phyloP scores from a whole-genome alignment of 192 early-diverging fungal genomes.

The Lobosporangium transversale region DNA sequence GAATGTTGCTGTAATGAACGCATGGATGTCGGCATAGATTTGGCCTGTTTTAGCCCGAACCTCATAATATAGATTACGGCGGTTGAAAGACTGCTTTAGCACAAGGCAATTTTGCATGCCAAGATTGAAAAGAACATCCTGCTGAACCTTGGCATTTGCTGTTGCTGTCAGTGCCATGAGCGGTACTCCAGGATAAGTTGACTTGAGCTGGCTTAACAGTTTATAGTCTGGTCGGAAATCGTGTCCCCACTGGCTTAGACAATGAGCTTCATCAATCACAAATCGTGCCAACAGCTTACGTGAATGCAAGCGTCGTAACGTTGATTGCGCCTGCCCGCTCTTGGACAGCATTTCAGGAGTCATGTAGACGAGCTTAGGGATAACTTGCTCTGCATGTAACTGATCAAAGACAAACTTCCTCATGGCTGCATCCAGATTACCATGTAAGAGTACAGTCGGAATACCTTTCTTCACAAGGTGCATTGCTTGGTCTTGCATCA shows the following conservation, averaged over 20 bases:
- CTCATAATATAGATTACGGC: conserved; percentile 84
- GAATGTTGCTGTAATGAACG: conserved; percentile 72
- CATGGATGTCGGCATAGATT: conserved; percentile 76
- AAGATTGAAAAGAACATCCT: conserved; percentile 82
- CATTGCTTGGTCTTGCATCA: conserved; percentile 94
- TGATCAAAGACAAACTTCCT: conserved; percentile 67
- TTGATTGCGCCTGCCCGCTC: conserved; percentile 65
- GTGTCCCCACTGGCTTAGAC: conserved; percentile 96
- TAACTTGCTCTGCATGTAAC: conserved; percentile 57
- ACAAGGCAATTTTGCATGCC: conserved; percentile 74
- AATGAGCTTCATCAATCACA: conserved; percentile 98
- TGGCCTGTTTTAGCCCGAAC: conserved; percentile 70
- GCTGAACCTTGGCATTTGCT: conserved; percentile 88
- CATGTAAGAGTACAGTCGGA: conserved; percentile 68
- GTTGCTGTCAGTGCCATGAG: conserved; percentile 97
- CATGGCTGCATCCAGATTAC: conserved; percentile 61
- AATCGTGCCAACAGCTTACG: conserved; percentile 82
- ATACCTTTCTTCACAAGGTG: conserved; percentile 76
- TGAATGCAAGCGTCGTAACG: conserved; percentile 65
- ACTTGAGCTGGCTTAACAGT: conserved; percentile 71
- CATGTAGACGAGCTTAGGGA: conserved; percentile 80
- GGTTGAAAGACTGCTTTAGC: conserved; percentile 90
- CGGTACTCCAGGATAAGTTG: conserved; percentile 79
- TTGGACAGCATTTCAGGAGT: conserved; percentile 89
- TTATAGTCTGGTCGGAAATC: conserved; percentile 97